phyloP scores from a whole-genome alignment of 2,329 filamentous ascomycete species.

The Phialophora expanda region DNA sequence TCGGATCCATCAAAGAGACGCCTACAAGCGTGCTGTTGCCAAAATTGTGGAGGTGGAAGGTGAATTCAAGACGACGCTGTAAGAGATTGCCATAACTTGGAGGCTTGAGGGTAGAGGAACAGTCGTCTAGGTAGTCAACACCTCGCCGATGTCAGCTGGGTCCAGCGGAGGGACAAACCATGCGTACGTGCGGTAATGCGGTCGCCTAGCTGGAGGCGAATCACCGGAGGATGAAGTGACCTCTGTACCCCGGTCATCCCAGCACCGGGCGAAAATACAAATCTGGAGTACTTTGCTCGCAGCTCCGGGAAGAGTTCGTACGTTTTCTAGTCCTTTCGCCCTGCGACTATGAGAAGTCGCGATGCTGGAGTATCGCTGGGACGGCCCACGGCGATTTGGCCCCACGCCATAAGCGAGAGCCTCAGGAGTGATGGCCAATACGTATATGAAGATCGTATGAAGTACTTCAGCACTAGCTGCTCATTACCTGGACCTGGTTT shows the following conservation, averaged over 20 bases:
- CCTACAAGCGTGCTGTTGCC: slow-evolving; percentile 48
- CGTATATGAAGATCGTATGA: background rate
- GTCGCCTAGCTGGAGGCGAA: background rate
- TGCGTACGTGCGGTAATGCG: background rate
- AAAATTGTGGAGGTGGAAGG: slow-evolving; percentile 52
- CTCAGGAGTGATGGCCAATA: background rate
- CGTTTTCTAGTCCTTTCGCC: background rate
- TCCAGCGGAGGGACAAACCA: background rate
- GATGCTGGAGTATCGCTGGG: background rate
- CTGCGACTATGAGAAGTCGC: background rate
- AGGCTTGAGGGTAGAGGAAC: background rate
- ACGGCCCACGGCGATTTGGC: background rate
- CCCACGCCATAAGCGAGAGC: background rate
- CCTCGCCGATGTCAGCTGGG: background rate
- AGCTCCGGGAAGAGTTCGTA: background rate
- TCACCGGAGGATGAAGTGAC: background rate
- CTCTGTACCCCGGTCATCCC: background rate
- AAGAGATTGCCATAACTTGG: background rate
- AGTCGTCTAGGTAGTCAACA: background rate
- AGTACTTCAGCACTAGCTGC: slow-evolving; percentile 1
- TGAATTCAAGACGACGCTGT: slow-evolving; percentile 37
- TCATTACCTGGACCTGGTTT: slow-evolving; percentile 5
- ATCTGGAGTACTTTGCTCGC: background rate
- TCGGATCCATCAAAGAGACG: slow-evolving; percentile 45
- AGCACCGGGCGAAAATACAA: background rate